Percentiles rank a stretch among this genome's conserved stretches.
These are phyloP conservation scores for Plasmodium knowlesi DNA, from an alignment of 169 alveolate species.

Conservation along the genomic window DNA sequence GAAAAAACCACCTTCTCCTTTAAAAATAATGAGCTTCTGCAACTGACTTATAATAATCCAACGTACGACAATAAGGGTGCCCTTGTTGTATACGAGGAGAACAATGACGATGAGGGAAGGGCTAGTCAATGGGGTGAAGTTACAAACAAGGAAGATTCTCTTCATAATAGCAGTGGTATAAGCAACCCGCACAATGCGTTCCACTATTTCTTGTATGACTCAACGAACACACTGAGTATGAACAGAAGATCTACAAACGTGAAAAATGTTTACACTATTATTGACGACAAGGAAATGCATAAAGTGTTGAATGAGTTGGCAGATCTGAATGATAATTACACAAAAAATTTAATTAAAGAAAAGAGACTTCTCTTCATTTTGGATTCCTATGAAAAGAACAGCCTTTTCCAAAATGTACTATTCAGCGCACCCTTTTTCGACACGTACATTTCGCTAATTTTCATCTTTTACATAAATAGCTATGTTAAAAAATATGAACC, in stretches of 20 bases:
- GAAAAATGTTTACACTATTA: conserved; percentile 24
- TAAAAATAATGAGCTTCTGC: conserved; percentile 9
- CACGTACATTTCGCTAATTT: conserved; percentile 31
- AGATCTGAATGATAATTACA: conserved; percentile 48
- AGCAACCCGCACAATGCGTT: background rate
- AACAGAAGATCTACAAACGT: background rate
- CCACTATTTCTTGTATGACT: conserved; percentile 20
- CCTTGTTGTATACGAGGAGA: conserved; percentile 30
- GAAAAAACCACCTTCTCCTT: conserved; percentile 20
- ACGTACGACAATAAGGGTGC: background rate
- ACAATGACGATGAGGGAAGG: background rate
- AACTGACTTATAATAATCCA: conserved; percentile 10
- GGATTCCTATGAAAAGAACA: conserved; percentile 50
- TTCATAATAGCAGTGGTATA: background rate
- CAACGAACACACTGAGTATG: background rate
- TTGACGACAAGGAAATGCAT: conserved; percentile 54
- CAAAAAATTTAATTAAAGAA: conserved; percentile 44
- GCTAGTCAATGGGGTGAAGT: background rate
- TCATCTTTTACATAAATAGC: conserved; percentile 27
- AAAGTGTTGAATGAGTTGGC: conserved; percentile 31
- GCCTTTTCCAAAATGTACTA: conserved; percentile 1
- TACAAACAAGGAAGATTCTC: background rate
- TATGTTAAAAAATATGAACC: conserved; percentile 4
- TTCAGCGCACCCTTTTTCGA: conserved; percentile 41
- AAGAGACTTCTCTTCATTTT: conserved; percentile 8